These are phyloP conservation scores for Tremellales sp. DNA, from an alignment of 1,284 basidiomycete genomes.

Conservation along the genomic window DNA sequence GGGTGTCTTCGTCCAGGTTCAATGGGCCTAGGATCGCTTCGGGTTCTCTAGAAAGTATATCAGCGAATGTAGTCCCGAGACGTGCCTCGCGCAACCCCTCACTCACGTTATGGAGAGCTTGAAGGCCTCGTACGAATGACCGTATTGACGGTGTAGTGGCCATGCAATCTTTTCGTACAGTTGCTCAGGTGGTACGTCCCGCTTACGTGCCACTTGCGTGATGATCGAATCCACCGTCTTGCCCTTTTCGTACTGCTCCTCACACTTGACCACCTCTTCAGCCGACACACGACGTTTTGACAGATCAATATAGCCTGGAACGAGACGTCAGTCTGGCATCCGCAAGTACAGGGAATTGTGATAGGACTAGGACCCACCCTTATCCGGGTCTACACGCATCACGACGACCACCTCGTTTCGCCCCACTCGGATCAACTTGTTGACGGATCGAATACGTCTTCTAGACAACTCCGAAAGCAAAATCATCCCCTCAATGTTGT, in stretches of 20 bases:
- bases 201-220: constrained; percentile 86
- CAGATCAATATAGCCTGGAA: constrained; percentile 91
- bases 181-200: constrained; percentile 55
- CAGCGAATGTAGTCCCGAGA: no score
- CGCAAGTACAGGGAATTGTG: background rate
- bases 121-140: constrained; percentile 97
- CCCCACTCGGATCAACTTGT: constrained; percentile 96
- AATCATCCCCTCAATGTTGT: constrained; percentile 99
- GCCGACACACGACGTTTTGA: constrained; percentile 99
- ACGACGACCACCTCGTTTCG: constrained; percentile 99
- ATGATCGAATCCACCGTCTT: constrained; percentile 92
- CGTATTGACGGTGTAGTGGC: constrained; percentile 89
- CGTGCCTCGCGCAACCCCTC: background rate
- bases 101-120: constrained; percentile 88
- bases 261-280: constrained; percentile 97
- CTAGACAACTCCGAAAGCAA: constrained; percentile 93
- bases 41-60: constrained; percentile 62
- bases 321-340: no score
- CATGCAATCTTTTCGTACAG: constrained; percentile 89
- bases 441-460: constrained; percentile 94
- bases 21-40: constrained; percentile 78
- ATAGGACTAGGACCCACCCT: constrained; percentile 59
- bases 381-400: constrained; percentile 97
- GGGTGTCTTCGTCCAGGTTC: constrained; percentile 57
- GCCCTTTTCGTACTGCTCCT: constrained; percentile 97